A percentile compares a stretch with the other conserved stretches of the same genome.
These are phyloP conservation scores for Dictyostelium brefeldianum DNA, from an alignment of 78 protist genomes.

Conservation along the genomic window DNA sequence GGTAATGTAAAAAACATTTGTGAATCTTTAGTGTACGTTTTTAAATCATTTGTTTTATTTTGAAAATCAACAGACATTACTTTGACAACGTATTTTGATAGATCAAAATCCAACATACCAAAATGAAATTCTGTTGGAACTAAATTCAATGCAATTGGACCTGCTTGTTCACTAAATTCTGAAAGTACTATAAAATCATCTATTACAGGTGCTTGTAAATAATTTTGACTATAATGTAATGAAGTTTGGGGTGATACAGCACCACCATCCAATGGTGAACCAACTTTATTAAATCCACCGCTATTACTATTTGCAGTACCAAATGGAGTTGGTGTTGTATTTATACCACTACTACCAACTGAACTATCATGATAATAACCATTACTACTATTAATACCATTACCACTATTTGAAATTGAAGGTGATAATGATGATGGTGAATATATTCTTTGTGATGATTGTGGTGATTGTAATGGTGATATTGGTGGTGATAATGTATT, in stretches of 20 bases:
- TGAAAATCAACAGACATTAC: constrained; percentile 88
- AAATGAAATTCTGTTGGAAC: constrained; percentile 48
- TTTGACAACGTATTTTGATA: constrained; percentile 77
- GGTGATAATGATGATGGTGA: neutral
- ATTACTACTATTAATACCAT: neutral
- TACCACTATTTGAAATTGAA: neutral
- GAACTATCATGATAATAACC: neutral
- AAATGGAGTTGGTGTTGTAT: neutral
- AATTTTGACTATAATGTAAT: neutral
- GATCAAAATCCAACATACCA: constrained; percentile 37
- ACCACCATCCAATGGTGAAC: neutral
- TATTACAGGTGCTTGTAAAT: neutral
- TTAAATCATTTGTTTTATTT: constrained; percentile 80
- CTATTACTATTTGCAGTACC: neutral
- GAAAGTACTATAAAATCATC: constrained; percentile 78
- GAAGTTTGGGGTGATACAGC: neutral
- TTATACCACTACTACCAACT: neutral
- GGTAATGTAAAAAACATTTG: constrained; percentile 75
- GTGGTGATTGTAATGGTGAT: constrained; percentile 26
- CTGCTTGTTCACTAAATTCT: constrained; percentile 86
- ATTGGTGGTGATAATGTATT: neutral
- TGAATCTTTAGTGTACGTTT: constrained; percentile 69
- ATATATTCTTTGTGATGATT: neutral
- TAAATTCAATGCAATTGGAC: constrained; percentile 68
- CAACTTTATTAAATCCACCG: neutral